phyloP scores from a whole-genome alignment of 2,329 filamentous ascomycete species.

The Leptoxyphium fumago region DNA sequence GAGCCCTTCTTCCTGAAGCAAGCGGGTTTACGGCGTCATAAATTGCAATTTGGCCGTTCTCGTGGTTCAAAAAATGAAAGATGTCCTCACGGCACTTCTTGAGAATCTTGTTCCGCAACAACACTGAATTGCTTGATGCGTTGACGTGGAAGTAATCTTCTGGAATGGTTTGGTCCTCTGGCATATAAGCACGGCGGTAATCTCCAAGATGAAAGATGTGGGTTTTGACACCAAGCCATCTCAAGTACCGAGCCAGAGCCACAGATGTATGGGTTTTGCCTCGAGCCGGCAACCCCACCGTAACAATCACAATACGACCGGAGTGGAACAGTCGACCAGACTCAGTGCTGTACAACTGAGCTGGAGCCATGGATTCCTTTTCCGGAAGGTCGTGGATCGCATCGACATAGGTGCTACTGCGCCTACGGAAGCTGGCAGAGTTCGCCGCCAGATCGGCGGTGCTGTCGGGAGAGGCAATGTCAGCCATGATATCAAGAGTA shows the following conservation, averaged over 20 bases:
- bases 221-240: slow-evolving; percentile 96
- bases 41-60: slow-evolving; percentile 95
- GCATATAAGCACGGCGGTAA: slow-evolving; percentile 83
- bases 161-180: slow-evolving; percentile 68
- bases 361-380: slow-evolving; percentile 73
- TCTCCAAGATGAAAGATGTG: slow-evolving; percentile 95
- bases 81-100: slow-evolving; percentile 97
- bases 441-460: slow-evolving; percentile 87
- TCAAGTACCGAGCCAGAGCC: slow-evolving; percentile 81
- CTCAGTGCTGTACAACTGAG: slow-evolving; percentile 96
- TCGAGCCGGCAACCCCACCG: slow-evolving; percentile 84
- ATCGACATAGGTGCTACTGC: slow-evolving; percentile 93
- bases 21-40: slow-evolving; percentile 97
- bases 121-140: slow-evolving; percentile 80
- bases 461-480: slow-evolving; percentile 28
- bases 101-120: slow-evolving; percentile 88
- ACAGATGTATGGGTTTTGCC: slow-evolving; percentile 98
- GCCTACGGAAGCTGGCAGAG: slow-evolving; percentile 75
- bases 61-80: slow-evolving; percentile 87
- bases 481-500: not conserved
- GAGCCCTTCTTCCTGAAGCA: slow-evolving; percentile 60
- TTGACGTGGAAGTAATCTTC: slow-evolving; percentile 98
- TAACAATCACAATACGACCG: slow-evolving; percentile 90
- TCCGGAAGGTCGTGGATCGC: slow-evolving; percentile 88
- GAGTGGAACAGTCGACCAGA: slow-evolving; percentile 94